Evolutionary conservation across 2,329 filamentous ascomycete species (phyloP).

Genomic region (Helotiales sp.): DNA sequence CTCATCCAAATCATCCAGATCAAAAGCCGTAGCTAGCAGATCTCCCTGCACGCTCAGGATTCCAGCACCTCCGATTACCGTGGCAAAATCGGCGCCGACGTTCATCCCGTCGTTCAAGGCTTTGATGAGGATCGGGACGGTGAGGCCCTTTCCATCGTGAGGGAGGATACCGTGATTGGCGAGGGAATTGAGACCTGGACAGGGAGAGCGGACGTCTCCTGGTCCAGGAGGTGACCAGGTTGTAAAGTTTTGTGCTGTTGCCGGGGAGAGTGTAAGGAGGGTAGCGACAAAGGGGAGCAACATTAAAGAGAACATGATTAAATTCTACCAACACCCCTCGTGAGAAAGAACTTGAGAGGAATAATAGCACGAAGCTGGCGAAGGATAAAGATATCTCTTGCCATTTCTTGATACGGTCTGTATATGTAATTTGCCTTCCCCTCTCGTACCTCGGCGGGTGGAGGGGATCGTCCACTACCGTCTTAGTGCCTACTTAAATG

Average conservation of each 20-base stretch:
- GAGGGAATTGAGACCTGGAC: constrained; percentile 32
- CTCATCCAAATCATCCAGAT: constrained; percentile 24
- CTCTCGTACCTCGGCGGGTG: not conserved
- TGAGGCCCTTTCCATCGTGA: constrained; percentile 35
- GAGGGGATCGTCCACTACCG: constrained; percentile 2
- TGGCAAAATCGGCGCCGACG: constrained; percentile 34
- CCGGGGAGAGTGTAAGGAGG: not conserved
- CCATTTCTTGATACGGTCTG: too few species aligned
- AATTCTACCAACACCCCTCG: too few species aligned
- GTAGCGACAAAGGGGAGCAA: not conserved
- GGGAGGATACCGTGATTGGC: constrained; percentile 37
- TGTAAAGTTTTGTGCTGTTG: constrained; percentile 14
- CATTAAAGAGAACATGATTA: constrained; percentile 2
- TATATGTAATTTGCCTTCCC: not conserved
- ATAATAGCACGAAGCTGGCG: too few species aligned
- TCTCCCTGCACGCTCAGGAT: constrained; percentile 22
- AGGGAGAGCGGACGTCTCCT: constrained; percentile 29
- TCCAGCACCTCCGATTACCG: constrained; percentile 28
- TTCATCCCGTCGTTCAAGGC: constrained; percentile 31
- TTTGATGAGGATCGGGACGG: constrained; percentile 30
- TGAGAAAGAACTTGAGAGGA: too few species aligned
- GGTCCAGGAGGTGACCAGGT: constrained; percentile 17
- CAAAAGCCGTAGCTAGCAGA: constrained; percentile 23
- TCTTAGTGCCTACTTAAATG: not conserved
- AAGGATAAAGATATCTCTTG: too few species aligned